Base-by-base conservation (phyloP, 257 asterid species). In the Gardenia jasminoides region DNA sequence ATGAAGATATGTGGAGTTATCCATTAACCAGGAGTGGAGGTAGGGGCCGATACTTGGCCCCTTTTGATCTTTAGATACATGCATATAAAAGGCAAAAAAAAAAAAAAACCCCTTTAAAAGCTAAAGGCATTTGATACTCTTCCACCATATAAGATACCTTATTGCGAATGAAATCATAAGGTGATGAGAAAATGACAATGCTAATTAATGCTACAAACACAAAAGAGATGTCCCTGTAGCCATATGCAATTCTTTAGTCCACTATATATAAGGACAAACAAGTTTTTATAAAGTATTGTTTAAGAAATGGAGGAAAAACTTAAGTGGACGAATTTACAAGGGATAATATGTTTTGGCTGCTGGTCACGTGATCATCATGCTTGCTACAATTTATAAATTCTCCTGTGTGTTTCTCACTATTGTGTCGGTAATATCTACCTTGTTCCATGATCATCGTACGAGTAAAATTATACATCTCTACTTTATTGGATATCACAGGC, bases 351-450 rank as follows among this genome's bases (percentile, higher is more conserved):
- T 50, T 24, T 28, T 28, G 17, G 1, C 11, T 24, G 20, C 28
- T 75, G 26, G 15, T 58, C 78, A 75, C 78, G 58, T 58, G 78
- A 58, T 74, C 30, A 24, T 58, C 79, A n/a, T 36, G 41, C 41
- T 36, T 36, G 41, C 41, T 36, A 36, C 41, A 36, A 36, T 36
- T 36, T 36, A 36, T 36, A 36, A 36, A 36, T 36, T 36, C 41
- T 36, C 41, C 4, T 3, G 41, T 36, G 41, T 0, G 41, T 36
- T 66, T 31, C 3, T 17, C 1, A 12, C 6, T 64, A 5, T 0
- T 7, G 6, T 31, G 22, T 30, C 10, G 43, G 43, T 12, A 30
- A 28, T 72, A 15, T 41, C 5, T 68, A 6, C 0, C 13, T 47
- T 47, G 22, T 28, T 6, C 7, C 2, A 36, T 36, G 41, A 36